Evolutionary conservation across 306 rosid species (phyloP).

Genomic region (Citrullus amarus): DNA sequence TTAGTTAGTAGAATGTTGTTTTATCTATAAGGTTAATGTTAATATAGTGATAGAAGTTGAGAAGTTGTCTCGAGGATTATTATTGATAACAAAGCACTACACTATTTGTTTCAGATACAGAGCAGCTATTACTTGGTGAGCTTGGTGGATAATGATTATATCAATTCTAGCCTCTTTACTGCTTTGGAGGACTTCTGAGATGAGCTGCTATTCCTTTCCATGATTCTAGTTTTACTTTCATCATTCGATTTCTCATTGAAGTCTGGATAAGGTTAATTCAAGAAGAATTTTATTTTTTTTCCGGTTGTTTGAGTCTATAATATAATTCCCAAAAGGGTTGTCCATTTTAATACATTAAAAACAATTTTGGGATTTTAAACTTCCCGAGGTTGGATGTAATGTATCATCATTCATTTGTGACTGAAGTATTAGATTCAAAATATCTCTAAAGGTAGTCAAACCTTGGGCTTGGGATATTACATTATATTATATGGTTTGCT

Average conservation of each 20-base stretch:
- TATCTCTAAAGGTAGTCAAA: background rate
- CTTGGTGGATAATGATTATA: conserved; percentile 83
- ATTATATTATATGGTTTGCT: background rate
- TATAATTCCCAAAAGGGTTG: background rate
- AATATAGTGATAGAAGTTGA: background rate
- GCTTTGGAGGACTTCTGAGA: conserved; percentile 49
- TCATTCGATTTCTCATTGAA: background rate
- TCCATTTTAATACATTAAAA: background rate
- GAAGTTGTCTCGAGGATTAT: background rate
- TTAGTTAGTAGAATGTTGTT: background rate
- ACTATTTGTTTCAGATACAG: conserved; percentile 43
- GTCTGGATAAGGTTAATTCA: background rate
- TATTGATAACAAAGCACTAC: background rate
- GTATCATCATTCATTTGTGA: conserved; percentile 6
- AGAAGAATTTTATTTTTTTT: background rate
- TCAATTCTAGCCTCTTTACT: conserved; percentile 54
- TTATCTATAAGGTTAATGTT: background rate
- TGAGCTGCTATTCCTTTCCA: background rate
- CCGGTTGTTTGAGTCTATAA: background rate
- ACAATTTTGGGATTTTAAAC: conserved; percentile 1
- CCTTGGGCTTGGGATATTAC: background rate
- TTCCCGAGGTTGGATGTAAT: background rate
- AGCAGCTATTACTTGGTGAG: conserved; percentile 75
- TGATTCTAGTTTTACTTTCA: background rate
- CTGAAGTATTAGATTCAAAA: background rate